These are phyloP conservation scores for Penicillium digitatum DNA, from an alignment of 2,329 filamentous ascomycete genomes.

Conservation along the genomic window DNA sequence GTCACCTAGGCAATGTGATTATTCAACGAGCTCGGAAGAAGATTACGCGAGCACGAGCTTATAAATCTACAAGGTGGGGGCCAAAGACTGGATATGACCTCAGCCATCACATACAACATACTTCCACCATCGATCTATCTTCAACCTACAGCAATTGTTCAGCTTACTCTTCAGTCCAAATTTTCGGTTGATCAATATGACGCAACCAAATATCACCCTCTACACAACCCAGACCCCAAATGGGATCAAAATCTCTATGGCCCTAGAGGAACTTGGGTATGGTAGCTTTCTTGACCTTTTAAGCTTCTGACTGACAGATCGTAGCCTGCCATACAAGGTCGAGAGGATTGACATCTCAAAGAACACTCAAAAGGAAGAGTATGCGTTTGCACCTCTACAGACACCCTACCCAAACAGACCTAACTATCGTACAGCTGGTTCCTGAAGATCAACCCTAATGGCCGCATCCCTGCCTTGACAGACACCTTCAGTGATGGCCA, in stretches of 20 bases:
- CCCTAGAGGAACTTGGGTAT: conserved; percentile 73
- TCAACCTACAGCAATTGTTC: neutral
- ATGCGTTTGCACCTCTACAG: conserved; percentile 10
- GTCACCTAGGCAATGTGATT: neutral
- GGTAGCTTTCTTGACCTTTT: conserved; percentile 1
- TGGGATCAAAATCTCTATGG: conserved; percentile 83
- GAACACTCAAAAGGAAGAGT: conserved; percentile 71
- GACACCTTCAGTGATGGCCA: conserved; percentile 72
- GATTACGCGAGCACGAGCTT: neutral
- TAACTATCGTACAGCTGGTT: conserved; percentile 59
- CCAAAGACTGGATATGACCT: neutral
- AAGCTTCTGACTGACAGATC: conserved; percentile 14
- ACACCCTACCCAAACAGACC: neutral
- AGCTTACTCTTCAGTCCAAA: neutral
- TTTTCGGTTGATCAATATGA: conserved; percentile 20
- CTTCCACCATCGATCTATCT: neutral
- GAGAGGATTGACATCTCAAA: conserved; percentile 67
- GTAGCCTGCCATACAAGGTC: conserved; percentile 67
- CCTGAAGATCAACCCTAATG: conserved; percentile 87
- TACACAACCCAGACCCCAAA: conserved; percentile 84
- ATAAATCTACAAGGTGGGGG: conserved; percentile 2
- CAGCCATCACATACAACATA: neutral
- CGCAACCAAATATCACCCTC: conserved; percentile 64
- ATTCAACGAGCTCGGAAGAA: neutral
- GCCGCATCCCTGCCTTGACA: conserved; percentile 81